Conservation (phyloP, 2,329 filamentous ascomycete genomes). For the Emergomyces orientalis region DNA sequence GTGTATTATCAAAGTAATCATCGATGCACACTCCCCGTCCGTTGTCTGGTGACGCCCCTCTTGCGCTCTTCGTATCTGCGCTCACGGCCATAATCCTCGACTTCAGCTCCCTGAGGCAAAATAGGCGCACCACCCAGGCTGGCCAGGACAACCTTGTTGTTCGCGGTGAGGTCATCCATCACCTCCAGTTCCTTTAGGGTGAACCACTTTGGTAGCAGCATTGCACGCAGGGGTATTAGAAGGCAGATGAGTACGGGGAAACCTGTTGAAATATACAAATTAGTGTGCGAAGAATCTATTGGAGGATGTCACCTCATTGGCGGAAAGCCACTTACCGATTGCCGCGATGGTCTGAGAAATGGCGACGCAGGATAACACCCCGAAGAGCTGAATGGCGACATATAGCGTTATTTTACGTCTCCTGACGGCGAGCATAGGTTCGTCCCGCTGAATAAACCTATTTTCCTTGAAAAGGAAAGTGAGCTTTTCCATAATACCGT, state of each 20-base stretch:
- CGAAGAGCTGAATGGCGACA: constrained; percentile 43
- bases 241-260: constrained; percentile 51
- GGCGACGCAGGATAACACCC: constrained; percentile 46
- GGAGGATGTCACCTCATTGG: no score
- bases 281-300: neutral
- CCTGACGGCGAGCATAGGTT: constrained; percentile 39
- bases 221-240: constrained; percentile 47
- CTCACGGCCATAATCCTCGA: constrained; percentile 19
- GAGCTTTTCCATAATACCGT: constrained; percentile 46
- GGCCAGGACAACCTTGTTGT: constrained; percentile 45
- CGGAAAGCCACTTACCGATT: constrained; percentile 40
- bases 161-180: constrained; percentile 47
- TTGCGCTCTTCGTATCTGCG: constrained; percentile 18
- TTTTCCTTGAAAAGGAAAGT: constrained; percentile 41
- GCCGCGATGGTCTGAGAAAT: constrained; percentile 53
- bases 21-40: constrained; percentile 19
- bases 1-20: neutral
- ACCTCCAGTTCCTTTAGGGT: constrained; percentile 39
- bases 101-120: constrained; percentile 24
- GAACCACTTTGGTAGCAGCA: constrained; percentile 45
- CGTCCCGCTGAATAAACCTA: constrained; percentile 40
- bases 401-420: constrained; percentile 42
- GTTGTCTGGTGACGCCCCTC: constrained; percentile 18
- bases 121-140: constrained; percentile 43
- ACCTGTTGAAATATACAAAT: constrained; percentile 21